Evolutionary conservation across 495 filamentous ascomycete species (phyloP), one percentile per base, ranked within the genome.

Genomic region (Hypoxylon rickii): DNA sequence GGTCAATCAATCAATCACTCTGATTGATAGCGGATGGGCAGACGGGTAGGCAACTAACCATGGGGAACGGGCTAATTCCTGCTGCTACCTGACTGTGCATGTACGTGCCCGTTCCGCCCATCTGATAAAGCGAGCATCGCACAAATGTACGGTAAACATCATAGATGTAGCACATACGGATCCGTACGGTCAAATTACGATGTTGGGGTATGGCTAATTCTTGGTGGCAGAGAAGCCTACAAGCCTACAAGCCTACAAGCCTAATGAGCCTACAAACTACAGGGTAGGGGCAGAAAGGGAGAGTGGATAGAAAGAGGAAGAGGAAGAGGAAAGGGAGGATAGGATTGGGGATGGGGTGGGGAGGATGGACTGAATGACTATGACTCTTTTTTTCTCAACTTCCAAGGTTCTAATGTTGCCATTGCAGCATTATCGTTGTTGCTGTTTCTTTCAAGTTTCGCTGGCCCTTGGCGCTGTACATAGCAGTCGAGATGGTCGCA

Each of bases 401-500:
- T 4, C 24, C 24, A 29, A n/a, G n/a, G n/a, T n/a, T n/a, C n/a
- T n/a, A n/a, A 49, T 37, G 6, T 36, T 40, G 39, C 44, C 50
- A 61, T 55, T 46, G 46, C 51, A 41, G 31, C 50, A 31, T 29
- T 20, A 32, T 60, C 34, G n/a, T 50, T 24, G 50, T 44, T 44
- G 50, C 12, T 40, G 42, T 12, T 48, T 46, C 39, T 37, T 55
- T 54, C 51, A 51, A 55, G 40, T 41, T 56, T 56, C 46, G 32
- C 26, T 51, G 32, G 37, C 15, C 31, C 45, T 48, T 56, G 34
- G 24, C 40, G 32, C 3, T 38, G 4, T 34, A n/a, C n/a, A n/a
- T n/a, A n/a, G n/a, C n/a, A n/a, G n/a, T n/a, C n/a, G n/a, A n/a
- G n/a, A n/a, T 44, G 43, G 44, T 43, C 44, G 32, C 36, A 51